Base-by-base conservation (phyloP, 495 filamentous ascomycete species). In the Penicilliopsis zonata region DNA sequence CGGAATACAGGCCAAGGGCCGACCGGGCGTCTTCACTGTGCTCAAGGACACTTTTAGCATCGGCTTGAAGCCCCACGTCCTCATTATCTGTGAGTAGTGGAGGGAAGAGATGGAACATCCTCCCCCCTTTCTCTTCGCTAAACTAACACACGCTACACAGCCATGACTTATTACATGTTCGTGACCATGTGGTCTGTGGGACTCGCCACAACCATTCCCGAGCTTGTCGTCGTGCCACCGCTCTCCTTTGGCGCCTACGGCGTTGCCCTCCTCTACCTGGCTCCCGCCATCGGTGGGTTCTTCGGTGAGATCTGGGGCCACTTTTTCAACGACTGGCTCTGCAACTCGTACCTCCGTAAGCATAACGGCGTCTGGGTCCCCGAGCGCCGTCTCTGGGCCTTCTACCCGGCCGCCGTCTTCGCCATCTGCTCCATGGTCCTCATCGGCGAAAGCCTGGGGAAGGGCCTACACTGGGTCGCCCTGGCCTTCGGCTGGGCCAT, bases 71-170 rank as follows among this genome's bases (percentile, higher is more conserved):
- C n/a, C n/a, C n/a, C n/a, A 70, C 55, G 4, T 77, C 76, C 43
- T 68, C 70, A 8, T 78, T 72, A 71, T 63, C 64, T 4, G 65
- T 78, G 9, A 72, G 69, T 5, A 70, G 78, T 47, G 78, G n/a
- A n/a, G n/a, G n/a, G n/a, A n/a, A n/a, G n/a, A n/a, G n/a, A n/a
- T n/a, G n/a, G n/a, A n/a, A n/a, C n/a, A n/a, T n/a, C n/a, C n/a
- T n/a, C n/a, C n/a, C n/a, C n/a, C n/a, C n/a, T n/a, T n/a, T n/a
- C n/a, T n/a, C n/a, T n/a, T n/a, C n/a, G n/a, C n/a, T n/a, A n/a
- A n/a, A n/a, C n/a, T n/a, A n/a, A n/a, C n/a, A n/a, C n/a, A n/a
- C n/a, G n/a, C n/a, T n/a, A 79, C 40, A 72, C 72, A 0, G 77
- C 73, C 2, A 53, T 75, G 8, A 55, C 63, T n/a, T n/a, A n/a